A percentile compares a stretch with the other conserved stretches of the same genome.
phyloP scores from a whole-genome alignment of 495 filamentous ascomycete species.

The Xylaria sp. region DNA sequence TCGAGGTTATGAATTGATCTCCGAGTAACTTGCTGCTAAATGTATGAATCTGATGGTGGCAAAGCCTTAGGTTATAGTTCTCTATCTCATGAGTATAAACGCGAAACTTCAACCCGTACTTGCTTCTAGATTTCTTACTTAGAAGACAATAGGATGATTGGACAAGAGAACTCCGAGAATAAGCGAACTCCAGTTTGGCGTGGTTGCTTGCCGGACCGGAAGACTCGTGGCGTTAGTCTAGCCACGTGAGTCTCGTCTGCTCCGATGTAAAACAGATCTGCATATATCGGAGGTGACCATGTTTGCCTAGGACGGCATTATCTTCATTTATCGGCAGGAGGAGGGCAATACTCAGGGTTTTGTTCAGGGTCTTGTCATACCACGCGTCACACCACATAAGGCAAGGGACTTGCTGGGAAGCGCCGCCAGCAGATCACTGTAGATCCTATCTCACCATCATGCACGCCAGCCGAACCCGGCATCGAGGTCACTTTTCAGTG shows the following conservation, averaged over 20 bases:
- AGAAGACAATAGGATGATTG: background rate
- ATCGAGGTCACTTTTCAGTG: background rate
- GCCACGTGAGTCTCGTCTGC: conserved; percentile 2
- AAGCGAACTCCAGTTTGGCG: conserved; percentile 1
- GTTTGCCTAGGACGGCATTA: background rate
- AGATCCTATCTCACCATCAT: conserved; percentile 12
- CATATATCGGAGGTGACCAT: background rate
- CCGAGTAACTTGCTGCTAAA: background rate
- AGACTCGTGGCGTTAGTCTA: background rate
- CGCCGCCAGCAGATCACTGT: conserved; percentile 9
- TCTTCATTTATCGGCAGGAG: background rate
- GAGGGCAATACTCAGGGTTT: background rate
- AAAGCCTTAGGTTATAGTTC: background rate
- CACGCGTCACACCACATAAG: conserved; percentile 11
- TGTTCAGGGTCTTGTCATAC: background rate
- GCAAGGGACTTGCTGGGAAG: background rate
- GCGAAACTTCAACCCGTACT: background rate
- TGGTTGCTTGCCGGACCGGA: background rate
- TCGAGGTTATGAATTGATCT: background rate
- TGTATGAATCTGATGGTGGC: background rate
- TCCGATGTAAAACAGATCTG: background rate
- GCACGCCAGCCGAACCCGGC: conserved; percentile 1
- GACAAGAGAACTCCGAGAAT: background rate
- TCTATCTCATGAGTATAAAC: background rate
- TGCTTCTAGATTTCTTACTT: background rate